Conservation (phyloP, 345 rosid genomes). For the Syzygium grande region DNA sequence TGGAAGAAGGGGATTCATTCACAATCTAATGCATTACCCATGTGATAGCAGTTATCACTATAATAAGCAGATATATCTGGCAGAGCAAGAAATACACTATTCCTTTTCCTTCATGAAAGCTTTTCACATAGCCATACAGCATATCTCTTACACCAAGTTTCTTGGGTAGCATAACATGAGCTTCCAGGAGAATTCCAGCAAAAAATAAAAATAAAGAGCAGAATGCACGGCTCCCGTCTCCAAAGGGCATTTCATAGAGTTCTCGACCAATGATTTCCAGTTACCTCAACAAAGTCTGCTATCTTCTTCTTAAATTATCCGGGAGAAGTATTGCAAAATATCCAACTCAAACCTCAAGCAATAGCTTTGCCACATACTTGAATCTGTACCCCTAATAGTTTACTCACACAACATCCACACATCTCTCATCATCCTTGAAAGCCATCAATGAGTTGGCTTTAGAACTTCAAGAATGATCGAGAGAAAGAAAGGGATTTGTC, state of each 20-base stretch:
- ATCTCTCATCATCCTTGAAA: not conserved
- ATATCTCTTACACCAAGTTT: not conserved
- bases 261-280: not conserved
- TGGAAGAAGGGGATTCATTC: not conserved
- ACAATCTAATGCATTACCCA: not conserved
- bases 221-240: not conserved
- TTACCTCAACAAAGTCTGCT: not conserved
- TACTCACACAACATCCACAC: not conserved
- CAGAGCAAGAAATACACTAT: not conserved
- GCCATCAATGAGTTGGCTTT: not conserved
- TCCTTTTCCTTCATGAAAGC: not conserved
- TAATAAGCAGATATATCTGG: not conserved
- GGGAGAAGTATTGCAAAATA: not conserved
- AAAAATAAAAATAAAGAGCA: not conserved
- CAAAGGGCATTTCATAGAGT: not conserved
- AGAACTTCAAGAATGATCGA: not conserved
- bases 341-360: not conserved
- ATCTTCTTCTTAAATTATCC: not conserved
- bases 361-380: not conserved
- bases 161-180: not conserved
- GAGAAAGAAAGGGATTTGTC: not conserved
- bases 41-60: not conserved
- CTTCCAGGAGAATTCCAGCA: not conserved
- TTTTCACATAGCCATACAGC: not conserved
- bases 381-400: not conserved